phyloP scores from a whole-genome alignment of 2,329 filamentous ascomycete species.

The Fusarium decemcellulare region DNA sequence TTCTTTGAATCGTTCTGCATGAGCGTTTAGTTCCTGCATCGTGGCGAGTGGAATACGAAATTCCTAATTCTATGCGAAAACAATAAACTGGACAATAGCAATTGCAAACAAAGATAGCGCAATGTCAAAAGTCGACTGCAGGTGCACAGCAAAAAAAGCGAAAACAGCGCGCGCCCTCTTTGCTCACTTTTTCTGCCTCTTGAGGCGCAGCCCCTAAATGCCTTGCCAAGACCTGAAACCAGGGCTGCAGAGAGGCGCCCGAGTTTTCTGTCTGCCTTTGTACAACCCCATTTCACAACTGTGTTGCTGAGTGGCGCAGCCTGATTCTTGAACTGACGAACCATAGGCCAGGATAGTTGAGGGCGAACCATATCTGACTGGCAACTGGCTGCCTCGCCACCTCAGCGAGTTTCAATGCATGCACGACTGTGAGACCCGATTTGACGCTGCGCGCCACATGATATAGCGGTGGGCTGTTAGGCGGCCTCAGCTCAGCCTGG shows the following conservation, averaged over 20 bases:
- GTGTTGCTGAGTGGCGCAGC: not conserved
- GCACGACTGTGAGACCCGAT: not conserved
- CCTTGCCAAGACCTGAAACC: not conserved
- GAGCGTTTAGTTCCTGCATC: not conserved
- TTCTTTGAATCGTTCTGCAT: not conserved
- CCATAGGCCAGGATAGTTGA: not conserved
- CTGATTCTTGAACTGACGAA: not conserved
- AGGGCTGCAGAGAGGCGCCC: not conserved
- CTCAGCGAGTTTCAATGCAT: not conserved
- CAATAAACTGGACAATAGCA: too few species aligned
- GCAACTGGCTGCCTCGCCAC: conserved; percentile 1
- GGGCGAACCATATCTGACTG: not conserved
- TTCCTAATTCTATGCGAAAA: too few species aligned
- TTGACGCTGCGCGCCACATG: not conserved
- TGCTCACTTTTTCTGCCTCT: not conserved
- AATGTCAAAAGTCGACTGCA: too few species aligned
- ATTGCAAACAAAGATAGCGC: too few species aligned
- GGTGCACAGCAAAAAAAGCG: too few species aligned
- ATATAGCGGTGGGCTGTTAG: not conserved
- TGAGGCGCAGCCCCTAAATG: not conserved
- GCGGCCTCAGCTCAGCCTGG: conserved; percentile 8
- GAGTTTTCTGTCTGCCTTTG: not conserved
- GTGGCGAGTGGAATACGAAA: not conserved
- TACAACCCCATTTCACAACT: not conserved
- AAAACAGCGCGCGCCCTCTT: too few species aligned